Evolutionary conservation across 352 stramenopile genomes (phyloP).

Genomic region (Plasmopara viticola): DNA sequence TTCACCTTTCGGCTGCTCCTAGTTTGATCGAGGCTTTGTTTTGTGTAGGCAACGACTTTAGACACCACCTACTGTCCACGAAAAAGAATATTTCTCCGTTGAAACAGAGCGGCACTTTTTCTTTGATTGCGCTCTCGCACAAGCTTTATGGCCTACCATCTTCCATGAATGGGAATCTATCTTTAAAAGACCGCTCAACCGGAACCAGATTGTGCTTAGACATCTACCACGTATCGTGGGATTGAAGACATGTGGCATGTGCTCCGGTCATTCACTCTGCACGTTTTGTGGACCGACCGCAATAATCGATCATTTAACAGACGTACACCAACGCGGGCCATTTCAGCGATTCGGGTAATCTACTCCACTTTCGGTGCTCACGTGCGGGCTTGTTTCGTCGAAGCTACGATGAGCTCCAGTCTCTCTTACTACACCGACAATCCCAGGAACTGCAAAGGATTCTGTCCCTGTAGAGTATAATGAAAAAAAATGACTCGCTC

Average conservation of each 20-base stretch:
- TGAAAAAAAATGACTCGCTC: no score
- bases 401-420: no score
- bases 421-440: no score
- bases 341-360: no score
- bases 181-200: neutral
- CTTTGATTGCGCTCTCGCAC: neutral
- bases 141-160: neutral
- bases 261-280: neutral
- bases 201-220: neutral
- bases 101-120: neutral
- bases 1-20: neutral
- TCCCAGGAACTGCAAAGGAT: no score
- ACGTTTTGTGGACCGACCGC: neutral
- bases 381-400: no score
- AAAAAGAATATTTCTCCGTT: neutral
- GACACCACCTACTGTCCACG: neutral
- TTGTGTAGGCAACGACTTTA: neutral
- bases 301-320: neutral
- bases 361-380: no score
- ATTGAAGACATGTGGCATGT: neutral
- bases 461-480: no score
- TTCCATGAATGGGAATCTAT: neutral
- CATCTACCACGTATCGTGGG: neutral
- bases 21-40: neutral
- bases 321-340: no score